phyloP scores from a whole-genome alignment of 1,284 basidiomycete species.

The Veloporphyrellus conicus region DNA sequence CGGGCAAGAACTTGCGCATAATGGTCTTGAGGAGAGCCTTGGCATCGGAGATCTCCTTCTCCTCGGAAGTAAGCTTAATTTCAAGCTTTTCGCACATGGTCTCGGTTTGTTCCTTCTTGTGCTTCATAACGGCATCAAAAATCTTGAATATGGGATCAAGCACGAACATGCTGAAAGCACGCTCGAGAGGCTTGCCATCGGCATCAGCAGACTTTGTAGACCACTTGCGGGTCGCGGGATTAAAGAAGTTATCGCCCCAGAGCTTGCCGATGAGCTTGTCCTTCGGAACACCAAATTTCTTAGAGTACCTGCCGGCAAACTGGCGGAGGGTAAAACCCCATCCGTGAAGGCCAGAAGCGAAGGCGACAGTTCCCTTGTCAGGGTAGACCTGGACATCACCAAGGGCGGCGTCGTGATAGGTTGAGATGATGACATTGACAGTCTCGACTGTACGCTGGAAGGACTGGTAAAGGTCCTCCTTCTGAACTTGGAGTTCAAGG shows the following conservation, averaged over 20 bases:
- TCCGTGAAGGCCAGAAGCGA: conserved; percentile 98
- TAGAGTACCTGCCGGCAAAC: conserved; percentile 92
- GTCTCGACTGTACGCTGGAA: conserved; percentile 98
- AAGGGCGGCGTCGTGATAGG: conserved; percentile 91
- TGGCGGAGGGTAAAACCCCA: conserved; percentile 99
- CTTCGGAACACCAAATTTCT: conserved; percentile 99
- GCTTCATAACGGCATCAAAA: conserved; percentile 99
- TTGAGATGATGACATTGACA: conserved; percentile 98
- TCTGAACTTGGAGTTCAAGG: conserved; percentile 95
- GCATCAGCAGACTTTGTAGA: conserved; percentile 73
- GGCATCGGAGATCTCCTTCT: conserved; percentile 87
- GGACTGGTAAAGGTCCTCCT: conserved; percentile 97
- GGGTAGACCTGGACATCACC: conserved; percentile 99
- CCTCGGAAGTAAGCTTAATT: conserved; percentile 84
- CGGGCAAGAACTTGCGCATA: conserved; percentile 99
- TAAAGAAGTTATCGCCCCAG: conserved; percentile 99
- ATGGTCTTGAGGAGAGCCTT: conserved; percentile 96
- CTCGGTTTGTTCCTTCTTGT: conserved; percentile 90
- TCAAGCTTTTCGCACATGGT: conserved; percentile 97
- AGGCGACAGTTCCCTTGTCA: conserved; percentile 97
- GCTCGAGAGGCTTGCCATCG: conserved; percentile 87
- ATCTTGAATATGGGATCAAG: conserved; percentile 99
- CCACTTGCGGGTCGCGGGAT: conserved; percentile 98
- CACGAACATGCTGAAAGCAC: conserved; percentile 94
- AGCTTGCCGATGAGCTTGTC: conserved; percentile 97